A percentile compares a stretch with the other conserved stretches of the same genome.
Evolutionary conservation across 2,329 filamentous ascomycete species (phyloP).

Genomic region (Aspergillus calidoustus): DNA sequence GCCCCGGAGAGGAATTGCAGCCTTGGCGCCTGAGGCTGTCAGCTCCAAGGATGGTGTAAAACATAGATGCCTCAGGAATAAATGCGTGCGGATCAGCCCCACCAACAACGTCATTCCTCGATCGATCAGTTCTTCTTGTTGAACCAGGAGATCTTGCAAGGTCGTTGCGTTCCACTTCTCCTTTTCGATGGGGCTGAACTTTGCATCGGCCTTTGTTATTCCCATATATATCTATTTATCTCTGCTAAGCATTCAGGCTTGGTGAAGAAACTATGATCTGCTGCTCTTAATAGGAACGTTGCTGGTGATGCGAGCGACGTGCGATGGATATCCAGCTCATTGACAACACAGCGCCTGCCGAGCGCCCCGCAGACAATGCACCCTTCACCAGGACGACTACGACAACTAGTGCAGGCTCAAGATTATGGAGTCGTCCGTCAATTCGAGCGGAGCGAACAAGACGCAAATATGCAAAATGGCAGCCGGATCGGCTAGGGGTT

Average conservation of each 20-base stretch:
- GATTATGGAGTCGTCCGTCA: slow-evolving; percentile 31
- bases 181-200: not conserved
- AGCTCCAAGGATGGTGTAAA: not conserved
- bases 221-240: not conserved
- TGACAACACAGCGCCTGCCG: slow-evolving; percentile 44
- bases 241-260: not conserved
- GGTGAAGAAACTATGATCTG: not conserved
- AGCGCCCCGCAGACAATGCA: slow-evolving; percentile 28
- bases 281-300: not conserved
- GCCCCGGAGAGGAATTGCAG: not conserved
- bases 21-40: slow-evolving; percentile 1
- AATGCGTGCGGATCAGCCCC: slow-evolving; percentile 17
- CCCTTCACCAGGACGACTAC: slow-evolving; percentile 21
- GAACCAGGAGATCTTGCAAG: not conserved
- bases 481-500: slow-evolving; percentile 61
- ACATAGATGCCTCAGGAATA: slow-evolving; percentile 21
- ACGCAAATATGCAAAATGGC: slow-evolving; percentile 55
- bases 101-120: slow-evolving; percentile 28
- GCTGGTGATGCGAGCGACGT: not conserved
- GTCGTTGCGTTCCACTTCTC: not conserved
- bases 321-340: slow-evolving; percentile 41
- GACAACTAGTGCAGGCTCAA: slow-evolving; percentile 18
- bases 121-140: slow-evolving; percentile 18
- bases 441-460: slow-evolving; percentile 46
- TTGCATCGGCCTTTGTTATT: not conserved